These are phyloP conservation scores for Leccinum barrowsii DNA, from an alignment of 768 basidiomycete species.

Conservation along the genomic window DNA sequence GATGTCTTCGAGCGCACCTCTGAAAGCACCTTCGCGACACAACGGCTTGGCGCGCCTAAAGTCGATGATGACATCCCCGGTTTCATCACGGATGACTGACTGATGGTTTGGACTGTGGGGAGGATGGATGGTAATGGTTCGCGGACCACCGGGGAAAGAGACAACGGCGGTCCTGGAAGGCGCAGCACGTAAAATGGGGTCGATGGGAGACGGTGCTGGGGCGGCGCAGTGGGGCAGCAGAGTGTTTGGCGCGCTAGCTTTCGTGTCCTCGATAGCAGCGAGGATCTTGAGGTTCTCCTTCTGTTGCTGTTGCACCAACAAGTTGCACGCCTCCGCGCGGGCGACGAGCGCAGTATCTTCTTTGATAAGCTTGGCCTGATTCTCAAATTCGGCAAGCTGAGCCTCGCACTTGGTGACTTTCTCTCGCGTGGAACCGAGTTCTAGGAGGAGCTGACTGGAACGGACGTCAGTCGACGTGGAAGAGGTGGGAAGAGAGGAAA, in stretches of 20 bases:
- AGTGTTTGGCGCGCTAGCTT: neutral
- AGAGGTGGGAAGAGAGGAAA: neutral
- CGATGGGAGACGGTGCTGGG: neutral
- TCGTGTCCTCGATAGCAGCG: neutral
- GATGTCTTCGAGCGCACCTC: constrained; percentile 3
- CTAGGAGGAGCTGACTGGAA: constrained; percentile 8
- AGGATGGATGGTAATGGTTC: constrained; percentile 23
- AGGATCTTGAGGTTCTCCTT: constrained; percentile 2
- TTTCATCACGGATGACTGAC: constrained; percentile 15
- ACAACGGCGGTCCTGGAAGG: constrained; percentile 6
- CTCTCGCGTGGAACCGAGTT: constrained; percentile 7
- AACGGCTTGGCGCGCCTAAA: constrained; percentile 11
- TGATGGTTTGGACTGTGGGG: constrained; percentile 12
- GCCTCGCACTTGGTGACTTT: constrained; percentile 7
- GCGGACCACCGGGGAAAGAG: constrained; percentile 20
- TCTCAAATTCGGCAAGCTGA: constrained; percentile 4
- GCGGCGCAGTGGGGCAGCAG: neutral
- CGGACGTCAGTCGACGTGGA: neutral
- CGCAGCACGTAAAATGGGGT: neutral
- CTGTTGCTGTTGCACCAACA: constrained; percentile 5
- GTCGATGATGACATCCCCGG: constrained; percentile 13
- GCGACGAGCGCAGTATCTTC: constrained; percentile 6
- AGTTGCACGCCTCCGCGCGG: constrained; percentile 3
- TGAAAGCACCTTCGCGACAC: constrained; percentile 22
- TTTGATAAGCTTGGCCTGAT: neutral